phyloP scores from a whole-genome alignment of 164 flowering plant species.

The Kalanchoe fedtschenkoi region DNA sequence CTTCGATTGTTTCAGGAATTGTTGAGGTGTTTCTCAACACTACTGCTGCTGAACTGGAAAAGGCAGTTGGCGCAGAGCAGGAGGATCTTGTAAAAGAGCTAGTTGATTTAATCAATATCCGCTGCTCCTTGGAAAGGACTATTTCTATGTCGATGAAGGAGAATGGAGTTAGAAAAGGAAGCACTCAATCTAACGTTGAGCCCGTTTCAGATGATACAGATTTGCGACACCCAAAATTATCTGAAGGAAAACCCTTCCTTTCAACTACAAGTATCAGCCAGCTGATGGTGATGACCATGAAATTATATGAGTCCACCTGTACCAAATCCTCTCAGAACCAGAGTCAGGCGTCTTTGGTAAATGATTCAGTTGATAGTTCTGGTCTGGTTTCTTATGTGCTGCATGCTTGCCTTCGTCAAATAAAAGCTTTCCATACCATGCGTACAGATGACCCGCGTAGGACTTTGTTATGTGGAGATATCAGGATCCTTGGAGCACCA shows the following conservation, averaged over 20 bases:
- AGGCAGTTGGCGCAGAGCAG: constrained; percentile 32
- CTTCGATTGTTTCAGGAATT: constrained; percentile 52
- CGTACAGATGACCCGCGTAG: constrained; percentile 42
- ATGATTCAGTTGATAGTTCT: constrained; percentile 15
- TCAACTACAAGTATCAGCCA: constrained; percentile 53
- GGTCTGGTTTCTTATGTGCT: constrained; percentile 37
- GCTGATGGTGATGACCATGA: constrained; percentile 30
- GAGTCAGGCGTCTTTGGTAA: constrained; percentile 28
- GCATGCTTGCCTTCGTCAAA: constrained; percentile 37
- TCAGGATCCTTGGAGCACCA: constrained; percentile 46
- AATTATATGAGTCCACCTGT: constrained; percentile 15
- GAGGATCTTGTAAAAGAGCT: constrained; percentile 54
- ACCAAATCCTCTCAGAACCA: constrained; percentile 29
- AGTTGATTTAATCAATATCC: constrained; percentile 34
- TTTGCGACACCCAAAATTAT: constrained; percentile 16
- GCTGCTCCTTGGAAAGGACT: constrained; percentile 36
- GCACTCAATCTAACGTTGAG: constrained; percentile 17
- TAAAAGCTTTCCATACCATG: constrained; percentile 27
- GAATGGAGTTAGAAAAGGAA: constrained; percentile 7
- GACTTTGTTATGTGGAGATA: constrained; percentile 50
- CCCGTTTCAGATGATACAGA: constrained; percentile 19
- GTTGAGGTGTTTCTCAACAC: constrained; percentile 56
- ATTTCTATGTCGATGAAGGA: constrained; percentile 23
- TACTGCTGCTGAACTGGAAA: constrained; percentile 47
- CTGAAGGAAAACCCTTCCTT: constrained; percentile 39